phyloP scores from a whole-genome alignment of 2,329 filamentous ascomycete genomes.

The Aspergillus versicolor region DNA sequence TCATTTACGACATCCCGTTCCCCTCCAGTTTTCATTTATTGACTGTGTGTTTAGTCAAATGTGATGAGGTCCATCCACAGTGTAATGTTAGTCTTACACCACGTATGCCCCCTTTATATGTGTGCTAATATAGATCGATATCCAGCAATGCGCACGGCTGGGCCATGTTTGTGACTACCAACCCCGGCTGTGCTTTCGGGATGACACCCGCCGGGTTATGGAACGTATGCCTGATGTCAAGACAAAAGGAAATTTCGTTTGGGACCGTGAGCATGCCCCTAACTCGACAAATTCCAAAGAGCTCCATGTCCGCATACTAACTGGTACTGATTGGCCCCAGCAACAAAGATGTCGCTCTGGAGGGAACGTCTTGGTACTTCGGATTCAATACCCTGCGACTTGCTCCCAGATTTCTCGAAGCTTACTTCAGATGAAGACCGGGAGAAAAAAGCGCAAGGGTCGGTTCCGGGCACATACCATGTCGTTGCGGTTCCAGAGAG shows the following conservation, averaged over 20 bases:
- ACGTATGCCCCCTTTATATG: neutral
- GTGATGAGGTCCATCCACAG: conserved; percentile 55
- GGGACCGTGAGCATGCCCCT: conserved; percentile 51
- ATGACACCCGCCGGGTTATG: conserved; percentile 53
- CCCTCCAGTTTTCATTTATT: neutral
- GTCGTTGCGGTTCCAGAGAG: conserved; percentile 56
- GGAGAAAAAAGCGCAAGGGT: conserved; percentile 55
- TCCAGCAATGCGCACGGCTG: conserved; percentile 54
- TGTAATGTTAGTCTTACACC: conserved; percentile 47
- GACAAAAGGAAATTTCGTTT: conserved; percentile 52
- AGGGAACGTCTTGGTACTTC: conserved; percentile 25
- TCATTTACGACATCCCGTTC: neutral
- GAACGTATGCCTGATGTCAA: conserved; percentile 54
- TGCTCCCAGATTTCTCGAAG: conserved; percentile 54
- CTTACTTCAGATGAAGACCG: conserved; percentile 59
- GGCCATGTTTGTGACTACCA: conserved; percentile 60
- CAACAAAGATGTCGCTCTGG: conserved; percentile 31
- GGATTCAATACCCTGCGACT: conserved; percentile 40
- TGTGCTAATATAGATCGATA: conserved; percentile 11
- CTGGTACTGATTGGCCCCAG: conserved; percentile 8
- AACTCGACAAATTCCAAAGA: neutral
- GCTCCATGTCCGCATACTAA: conserved; percentile 8
- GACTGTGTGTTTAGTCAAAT: conserved; percentile 47
- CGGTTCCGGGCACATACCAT: conserved; percentile 55
- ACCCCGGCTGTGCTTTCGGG: conserved; percentile 54